Evolutionary conservation across 139 green algal genomes (phyloP).

Genomic region (Mesostigma viride): DNA sequence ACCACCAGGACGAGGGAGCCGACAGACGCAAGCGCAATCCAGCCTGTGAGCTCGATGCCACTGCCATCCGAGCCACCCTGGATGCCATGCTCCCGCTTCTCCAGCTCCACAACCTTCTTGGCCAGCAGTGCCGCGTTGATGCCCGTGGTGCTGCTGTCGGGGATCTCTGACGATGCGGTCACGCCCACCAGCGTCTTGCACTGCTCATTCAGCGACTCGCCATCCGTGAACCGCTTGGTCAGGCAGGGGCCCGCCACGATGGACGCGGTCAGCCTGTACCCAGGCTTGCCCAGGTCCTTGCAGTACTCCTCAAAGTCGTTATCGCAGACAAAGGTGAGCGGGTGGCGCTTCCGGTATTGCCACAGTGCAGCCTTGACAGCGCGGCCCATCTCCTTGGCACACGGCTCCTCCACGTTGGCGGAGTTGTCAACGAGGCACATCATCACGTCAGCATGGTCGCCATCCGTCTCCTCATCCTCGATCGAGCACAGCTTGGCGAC

Average conservation of each 20-base stretch:
- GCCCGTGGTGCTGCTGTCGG: conserved; percentile 21
- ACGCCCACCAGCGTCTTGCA: conserved; percentile 59
- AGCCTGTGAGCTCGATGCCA: conserved; percentile 45
- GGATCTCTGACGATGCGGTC: not conserved
- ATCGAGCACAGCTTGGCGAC: conserved; percentile 41
- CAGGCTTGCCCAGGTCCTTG: conserved; percentile 21
- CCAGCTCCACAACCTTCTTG: conserved; percentile 7
- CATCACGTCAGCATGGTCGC: conserved; percentile 55
- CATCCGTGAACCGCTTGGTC: conserved; percentile 33
- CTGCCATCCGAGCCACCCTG: not conserved
- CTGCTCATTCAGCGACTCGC: conserved; percentile 18
- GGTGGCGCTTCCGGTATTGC: conserved; percentile 45
- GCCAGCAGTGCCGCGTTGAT: conserved; percentile 1
- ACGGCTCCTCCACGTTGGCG: conserved; percentile 38
- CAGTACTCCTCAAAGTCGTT: conserved; percentile 46
- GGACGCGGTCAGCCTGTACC: conserved; percentile 21
- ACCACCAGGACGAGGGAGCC: conserved; percentile 19
- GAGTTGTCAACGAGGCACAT: conserved; percentile 53
- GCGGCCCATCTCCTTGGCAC: conserved; percentile 58
- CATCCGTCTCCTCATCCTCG: conserved; percentile 31
- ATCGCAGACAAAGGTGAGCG: conserved; percentile 62
- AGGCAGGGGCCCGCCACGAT: conserved; percentile 60
- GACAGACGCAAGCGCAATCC: conserved; percentile 26
- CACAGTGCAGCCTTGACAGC: conserved; percentile 72
- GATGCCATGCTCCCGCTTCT: conserved; percentile 7